Evolutionary conservation across 768 basidiomycete species (phyloP), one percentile per base, ranked within the genome.

Genomic region (Phaeolepiota aurea): DNA sequence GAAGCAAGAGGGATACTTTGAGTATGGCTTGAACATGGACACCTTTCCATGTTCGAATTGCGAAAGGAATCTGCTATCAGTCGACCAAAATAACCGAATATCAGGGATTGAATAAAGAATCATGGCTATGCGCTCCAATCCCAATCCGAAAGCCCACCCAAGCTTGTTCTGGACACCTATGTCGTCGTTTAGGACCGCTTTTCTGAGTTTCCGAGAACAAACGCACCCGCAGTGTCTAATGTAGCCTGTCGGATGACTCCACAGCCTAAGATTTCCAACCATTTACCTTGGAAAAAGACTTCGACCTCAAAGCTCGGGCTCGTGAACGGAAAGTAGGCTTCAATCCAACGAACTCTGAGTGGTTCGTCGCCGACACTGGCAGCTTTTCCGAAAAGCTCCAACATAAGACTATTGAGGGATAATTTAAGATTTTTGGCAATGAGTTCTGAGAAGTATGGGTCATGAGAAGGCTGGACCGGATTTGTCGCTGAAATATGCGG

Each of bases 81-180:
- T 62, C 2, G 92, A 92, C 96, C 96, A 99, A 72, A 99, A 99
- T 11, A 99, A 69, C 13, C 96, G 85, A 56, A 99, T 98, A 59
- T 99, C 96, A 5, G 94, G 96, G 39, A 99, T 94, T 11, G 82
- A 83, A 65, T 84, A 98, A 35, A 99, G 77, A 45, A 98, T 79
- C 96, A 99, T 99, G 12, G 93, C 91, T 48, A 98, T 93, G 21
- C 96, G 79, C 56, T 99, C 96, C 32, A 99, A 73, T 3, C 96
- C 96, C 39, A 99, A 80, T 18, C 96, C 96, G 54, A 97, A 98
- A 0, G 96, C 96, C 94, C 96, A 99, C 19, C 92, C 90, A 50
- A 90, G 77, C 55, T 94, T 93, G 54, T 87, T 64, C 1, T 72
- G 65, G 2, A 94, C 77, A 46, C 75, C 94, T 87, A 49, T 3